Evolutionary conservation across 805 yeast genomes (phyloP).

Genomic region (Yarrowia osloensis): DNA sequence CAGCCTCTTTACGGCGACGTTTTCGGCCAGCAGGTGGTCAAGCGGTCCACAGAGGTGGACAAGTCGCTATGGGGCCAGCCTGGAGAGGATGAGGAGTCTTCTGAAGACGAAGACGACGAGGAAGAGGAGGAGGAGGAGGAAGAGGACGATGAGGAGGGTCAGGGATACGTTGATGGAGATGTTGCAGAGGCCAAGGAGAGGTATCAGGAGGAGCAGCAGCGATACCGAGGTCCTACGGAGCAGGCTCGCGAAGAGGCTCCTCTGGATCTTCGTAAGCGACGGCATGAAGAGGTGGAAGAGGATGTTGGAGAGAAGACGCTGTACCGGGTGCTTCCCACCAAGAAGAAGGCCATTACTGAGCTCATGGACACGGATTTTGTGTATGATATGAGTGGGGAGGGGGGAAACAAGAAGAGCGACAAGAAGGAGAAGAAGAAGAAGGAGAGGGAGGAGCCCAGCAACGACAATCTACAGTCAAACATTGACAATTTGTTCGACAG

Average conservation of each 20-base stretch:
- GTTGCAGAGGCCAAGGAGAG: slow-evolving; percentile 40
- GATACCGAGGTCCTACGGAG: neutral
- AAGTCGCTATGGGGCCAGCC: slow-evolving; percentile 36
- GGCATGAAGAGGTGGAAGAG: slow-evolving; percentile 23
- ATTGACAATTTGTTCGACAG: slow-evolving; percentile 20
- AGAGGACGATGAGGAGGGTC: slow-evolving; percentile 42
- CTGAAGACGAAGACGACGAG: slow-evolving; percentile 44
- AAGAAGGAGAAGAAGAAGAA: neutral
- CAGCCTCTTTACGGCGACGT: slow-evolving; percentile 45
- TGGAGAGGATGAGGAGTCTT: slow-evolving; percentile 43
- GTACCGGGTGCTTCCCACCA: slow-evolving; percentile 44
- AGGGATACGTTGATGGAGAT: slow-evolving; percentile 44
- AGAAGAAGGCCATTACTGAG: slow-evolving; percentile 33
- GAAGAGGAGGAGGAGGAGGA: slow-evolving; percentile 42
- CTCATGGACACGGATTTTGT: slow-evolving; percentile 41
- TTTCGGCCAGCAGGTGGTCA: slow-evolving; percentile 35
- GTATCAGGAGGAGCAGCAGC: neutral
- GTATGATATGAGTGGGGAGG: slow-evolving; percentile 36
- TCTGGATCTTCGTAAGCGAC: slow-evolving; percentile 34
- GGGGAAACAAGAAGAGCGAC: neutral
- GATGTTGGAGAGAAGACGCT: slow-evolving; percentile 35
- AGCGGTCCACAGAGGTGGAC: neutral
- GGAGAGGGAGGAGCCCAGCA: neutral
- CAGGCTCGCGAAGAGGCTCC: slow-evolving; percentile 10
- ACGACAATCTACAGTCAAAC: slow-evolving; percentile 6